Evolutionary conservation across 306 rosid species (phyloP).

Genomic region (Leucaena leucocephala): DNA sequence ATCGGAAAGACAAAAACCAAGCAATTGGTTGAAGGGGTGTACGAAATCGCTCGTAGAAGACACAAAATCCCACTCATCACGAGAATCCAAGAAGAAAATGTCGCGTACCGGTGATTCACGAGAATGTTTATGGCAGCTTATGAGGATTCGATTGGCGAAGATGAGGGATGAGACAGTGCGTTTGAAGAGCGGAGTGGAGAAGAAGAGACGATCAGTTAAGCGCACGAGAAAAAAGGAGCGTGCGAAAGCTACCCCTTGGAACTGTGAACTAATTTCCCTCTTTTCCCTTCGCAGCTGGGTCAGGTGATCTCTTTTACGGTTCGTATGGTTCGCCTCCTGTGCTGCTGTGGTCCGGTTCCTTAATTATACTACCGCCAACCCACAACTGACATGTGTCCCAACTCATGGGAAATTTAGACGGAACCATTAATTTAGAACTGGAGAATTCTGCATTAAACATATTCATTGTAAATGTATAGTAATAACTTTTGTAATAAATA

Average conservation of each 20-base stretch:
- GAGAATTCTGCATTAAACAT: neutral
- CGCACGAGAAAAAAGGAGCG: constrained; percentile 12
- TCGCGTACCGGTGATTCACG: constrained; percentile 5
- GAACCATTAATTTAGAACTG: neutral
- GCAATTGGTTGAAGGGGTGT: neutral
- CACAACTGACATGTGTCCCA: neutral
- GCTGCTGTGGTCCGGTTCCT: neutral
- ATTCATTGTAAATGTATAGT: neutral
- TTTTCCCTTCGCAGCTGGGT: neutral
- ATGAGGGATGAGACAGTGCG: constrained; percentile 24
- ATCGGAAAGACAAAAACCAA: neutral
- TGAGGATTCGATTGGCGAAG: constrained; percentile 20
- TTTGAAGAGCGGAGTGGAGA: constrained; percentile 15
- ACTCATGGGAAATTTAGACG: neutral
- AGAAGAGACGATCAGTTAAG: constrained; percentile 24
- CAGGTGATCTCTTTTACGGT: constrained; percentile 15
- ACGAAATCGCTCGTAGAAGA: neutral
- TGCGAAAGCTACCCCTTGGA: constrained; percentile 27
- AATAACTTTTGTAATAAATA: neutral
- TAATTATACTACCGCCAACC: neutral
- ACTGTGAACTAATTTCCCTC: constrained; percentile 17
- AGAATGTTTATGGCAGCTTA: constrained; percentile 25
- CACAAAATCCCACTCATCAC: neutral
- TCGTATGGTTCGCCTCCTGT: neutral
- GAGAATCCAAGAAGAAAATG: constrained; percentile 26